phyloP scores from a whole-genome alignment of 2,329 filamentous ascomycete genomes.

The Monosporascus sp. region DNA sequence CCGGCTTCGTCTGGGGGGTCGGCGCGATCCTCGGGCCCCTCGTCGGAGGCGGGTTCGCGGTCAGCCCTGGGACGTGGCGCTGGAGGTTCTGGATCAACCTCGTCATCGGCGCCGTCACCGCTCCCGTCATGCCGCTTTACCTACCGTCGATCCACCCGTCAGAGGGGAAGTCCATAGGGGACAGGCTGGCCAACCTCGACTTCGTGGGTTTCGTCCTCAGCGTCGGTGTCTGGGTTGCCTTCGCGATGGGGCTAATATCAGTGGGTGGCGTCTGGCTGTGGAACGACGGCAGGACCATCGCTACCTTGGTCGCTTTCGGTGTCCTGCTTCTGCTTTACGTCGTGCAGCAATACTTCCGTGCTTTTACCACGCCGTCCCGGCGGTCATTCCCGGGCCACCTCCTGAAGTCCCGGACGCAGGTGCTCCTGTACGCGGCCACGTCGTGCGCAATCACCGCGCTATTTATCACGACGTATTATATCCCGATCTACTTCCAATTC shows the following conservation, averaged over 20 bases:
- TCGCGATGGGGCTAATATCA: conserved; percentile 44
- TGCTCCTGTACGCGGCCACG: conserved; percentile 37
- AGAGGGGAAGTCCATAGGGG: conserved; percentile 29
- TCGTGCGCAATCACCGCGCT: conserved; percentile 25
- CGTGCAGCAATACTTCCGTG: conserved; percentile 36
- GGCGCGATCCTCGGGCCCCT: conserved; percentile 38
- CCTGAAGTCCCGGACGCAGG: conserved; percentile 28
- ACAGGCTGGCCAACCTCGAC: conserved; percentile 33
- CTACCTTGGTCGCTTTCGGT: conserved; percentile 38
- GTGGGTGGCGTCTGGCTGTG: conserved; percentile 45
- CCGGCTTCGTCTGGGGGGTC: conserved; percentile 29
- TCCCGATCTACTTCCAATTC: conserved; percentile 50
- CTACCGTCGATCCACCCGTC: conserved; percentile 20
- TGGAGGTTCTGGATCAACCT: conserved; percentile 55
- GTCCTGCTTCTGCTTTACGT: conserved; percentile 35
- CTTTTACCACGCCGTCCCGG: conserved; percentile 33
- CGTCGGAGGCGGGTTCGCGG: conserved; percentile 41
- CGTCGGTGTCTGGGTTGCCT: conserved; percentile 31
- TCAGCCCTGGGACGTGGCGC: conserved; percentile 38
- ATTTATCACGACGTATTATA: conserved; percentile 41
- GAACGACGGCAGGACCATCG: conserved; percentile 40
- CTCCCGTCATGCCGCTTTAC: conserved; percentile 28
- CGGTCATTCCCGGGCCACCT: conserved; percentile 43
- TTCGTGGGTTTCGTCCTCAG: conserved; percentile 41
- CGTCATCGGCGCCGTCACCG: conserved; percentile 34